Evolutionary conservation across 2,329 filamentous ascomycete species (phyloP), one percentile per base, ranked within the genome.

Genomic region (Penicillium sp.): DNA sequence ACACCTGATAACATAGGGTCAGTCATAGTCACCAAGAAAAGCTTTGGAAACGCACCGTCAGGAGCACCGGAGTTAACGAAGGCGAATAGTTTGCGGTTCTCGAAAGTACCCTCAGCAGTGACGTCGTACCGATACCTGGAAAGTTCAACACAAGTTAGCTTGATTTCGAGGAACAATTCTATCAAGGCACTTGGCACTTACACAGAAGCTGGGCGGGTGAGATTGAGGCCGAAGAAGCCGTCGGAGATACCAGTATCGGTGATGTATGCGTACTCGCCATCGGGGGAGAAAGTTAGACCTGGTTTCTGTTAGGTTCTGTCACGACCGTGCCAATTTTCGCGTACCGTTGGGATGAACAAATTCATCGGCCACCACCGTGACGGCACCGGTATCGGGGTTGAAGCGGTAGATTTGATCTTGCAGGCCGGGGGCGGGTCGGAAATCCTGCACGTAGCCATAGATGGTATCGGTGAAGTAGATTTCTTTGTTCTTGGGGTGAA

Each of bases 1-100:
- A 83, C 68, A 13, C 71, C 69, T 62, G 22, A 27, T 2, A 9
- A 27, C 1, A 40, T 31, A 16, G 47, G 44, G 24, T 27, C 5
- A 27, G 24, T 27, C 8, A 4, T 6, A 2, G 8, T 27, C 24
- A 27, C 5, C 5, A 27, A 27, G 8, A 1, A 27, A 27, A 2
- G 4, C 5, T 27, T 27, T 1, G 24, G n/a, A 24, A 24, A 52
- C 49, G 49, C 50, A 59, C 57, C 57, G 34, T 56, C 58, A 13
- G 54, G 58, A 13, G 43, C 50, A 40, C 54, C 51, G 8, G 58
- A 52, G 22, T 52, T 49, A 14, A 43, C 47, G 52, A 57, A 60
- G 13, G 43, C 49, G 44, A 53, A 56, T 6, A 54, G 54, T 49
- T 64, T 56, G 58, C 64, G 64, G 45, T 62, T 59, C 4, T 57